Evolutionary conservation across 768 basidiomycete species (phyloP).

Genomic region (Chlorophyllum brunneum): DNA sequence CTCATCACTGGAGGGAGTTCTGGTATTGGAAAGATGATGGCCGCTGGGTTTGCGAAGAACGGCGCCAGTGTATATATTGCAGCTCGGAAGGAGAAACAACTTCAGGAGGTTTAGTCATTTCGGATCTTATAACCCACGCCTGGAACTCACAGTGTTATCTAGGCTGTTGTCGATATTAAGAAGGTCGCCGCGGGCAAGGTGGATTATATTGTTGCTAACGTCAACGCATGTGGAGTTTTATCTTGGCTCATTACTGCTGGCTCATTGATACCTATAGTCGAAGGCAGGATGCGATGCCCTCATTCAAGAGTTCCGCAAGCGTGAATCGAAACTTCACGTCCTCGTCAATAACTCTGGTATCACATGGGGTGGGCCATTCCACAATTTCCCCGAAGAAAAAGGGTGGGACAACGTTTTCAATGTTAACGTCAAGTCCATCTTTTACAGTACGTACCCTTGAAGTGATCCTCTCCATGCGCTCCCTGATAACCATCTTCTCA

Average conservation of each 20-base stretch:
- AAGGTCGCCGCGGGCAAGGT: slow-evolving; percentile 55
- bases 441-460: slow-evolving; percentile 55
- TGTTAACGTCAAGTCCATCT: slow-evolving; percentile 83
- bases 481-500: neutral
- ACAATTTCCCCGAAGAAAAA: slow-evolving; percentile 71
- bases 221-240: slow-evolving; percentile 49
- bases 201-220: slow-evolving; percentile 71
- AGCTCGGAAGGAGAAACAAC: slow-evolving; percentile 72
- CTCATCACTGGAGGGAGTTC: slow-evolving; percentile 82
- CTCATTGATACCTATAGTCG: slow-evolving; percentile 35
- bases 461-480: slow-evolving; percentile 5
- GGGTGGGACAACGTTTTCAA: slow-evolving; percentile 85
- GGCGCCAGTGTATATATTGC: slow-evolving; percentile 91
- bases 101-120: slow-evolving; percentile 57
- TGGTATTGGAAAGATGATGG: slow-evolving; percentile 84
- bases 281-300: slow-evolving; percentile 79
- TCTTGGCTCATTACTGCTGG: neutral
- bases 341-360: slow-evolving; percentile 83
- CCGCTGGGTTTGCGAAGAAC: slow-evolving; percentile 76
- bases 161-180: slow-evolving; percentile 60
- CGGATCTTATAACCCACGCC: neutral
- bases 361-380: slow-evolving; percentile 71
- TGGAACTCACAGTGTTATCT: neutral
- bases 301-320: slow-evolving; percentile 60
- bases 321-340: slow-evolving; percentile 72